Conservation (phyloP, 2,329 filamentous ascomycete genomes). For the Westerdykella sp. region DNA sequence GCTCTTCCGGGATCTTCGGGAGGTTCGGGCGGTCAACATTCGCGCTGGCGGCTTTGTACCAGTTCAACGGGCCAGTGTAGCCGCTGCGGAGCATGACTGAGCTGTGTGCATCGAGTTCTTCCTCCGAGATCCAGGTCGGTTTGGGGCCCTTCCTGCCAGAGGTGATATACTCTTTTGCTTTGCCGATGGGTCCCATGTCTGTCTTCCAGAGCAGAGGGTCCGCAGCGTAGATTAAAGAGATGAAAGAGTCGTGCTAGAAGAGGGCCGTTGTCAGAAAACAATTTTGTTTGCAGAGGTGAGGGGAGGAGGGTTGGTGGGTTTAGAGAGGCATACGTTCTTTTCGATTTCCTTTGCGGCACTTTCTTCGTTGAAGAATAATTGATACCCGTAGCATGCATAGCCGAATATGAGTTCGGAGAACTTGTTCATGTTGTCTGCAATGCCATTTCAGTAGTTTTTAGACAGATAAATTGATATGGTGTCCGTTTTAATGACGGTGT, state of each 20-base stretch:
- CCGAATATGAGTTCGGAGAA: slow-evolving; percentile 1
- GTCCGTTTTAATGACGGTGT: too few relatives aligned
- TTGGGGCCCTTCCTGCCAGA: background rate
- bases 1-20: background rate
- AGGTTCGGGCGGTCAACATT: background rate
- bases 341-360: background rate
- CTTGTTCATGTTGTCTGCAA: slow-evolving; percentile 3
- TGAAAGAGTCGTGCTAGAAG: background rate
- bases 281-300: background rate
- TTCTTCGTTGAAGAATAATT: slow-evolving; percentile 3
- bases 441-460: background rate
- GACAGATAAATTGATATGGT: too few relatives aligned
- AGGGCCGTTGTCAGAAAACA: too few relatives aligned
- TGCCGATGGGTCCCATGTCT: background rate
- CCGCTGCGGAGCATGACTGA: background rate
- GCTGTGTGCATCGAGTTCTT: background rate
- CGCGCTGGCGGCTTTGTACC: slow-evolving; percentile 4
- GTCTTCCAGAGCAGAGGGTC: background rate
- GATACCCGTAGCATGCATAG: slow-evolving; percentile 5
- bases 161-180: background rate
- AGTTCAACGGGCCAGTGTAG: slow-evolving; percentile 1
- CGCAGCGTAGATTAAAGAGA: background rate
- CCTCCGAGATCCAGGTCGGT: background rate
- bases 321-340: background rate
- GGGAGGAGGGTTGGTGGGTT: too few relatives aligned